phyloP scores from a whole-genome alignment of 176 grass and related monocot species.

The Leersia perrieri region DNA sequence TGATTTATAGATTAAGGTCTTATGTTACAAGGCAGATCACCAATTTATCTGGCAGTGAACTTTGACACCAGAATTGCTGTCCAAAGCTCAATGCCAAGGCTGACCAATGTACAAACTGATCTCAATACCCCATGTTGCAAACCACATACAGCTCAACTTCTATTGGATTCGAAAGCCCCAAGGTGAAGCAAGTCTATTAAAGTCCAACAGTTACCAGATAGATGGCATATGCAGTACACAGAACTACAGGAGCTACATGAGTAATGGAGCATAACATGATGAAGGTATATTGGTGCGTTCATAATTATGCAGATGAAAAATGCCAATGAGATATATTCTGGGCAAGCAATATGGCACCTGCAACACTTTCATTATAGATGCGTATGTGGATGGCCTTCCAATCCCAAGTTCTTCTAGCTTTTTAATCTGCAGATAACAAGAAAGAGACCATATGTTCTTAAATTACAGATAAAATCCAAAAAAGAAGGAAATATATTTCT shows the following conservation, averaged over 20 bases:
- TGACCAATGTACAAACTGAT: background rate
- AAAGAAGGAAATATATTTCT: slow-evolving; percentile 10
- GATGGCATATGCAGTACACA: background rate
- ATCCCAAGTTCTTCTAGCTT: slow-evolving; percentile 98
- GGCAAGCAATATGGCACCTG: slow-evolving; percentile 48
- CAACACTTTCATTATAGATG: slow-evolving; percentile 90
- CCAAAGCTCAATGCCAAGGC: background rate
- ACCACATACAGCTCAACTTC: background rate
- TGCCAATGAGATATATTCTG: slow-evolving; percentile 9
- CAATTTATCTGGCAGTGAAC: no score
- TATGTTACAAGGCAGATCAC: background rate
- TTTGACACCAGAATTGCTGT: background rate
- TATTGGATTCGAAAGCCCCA: slow-evolving; percentile 4
- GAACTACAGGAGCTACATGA: background rate
- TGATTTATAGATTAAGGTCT: background rate
- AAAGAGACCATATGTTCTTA: background rate
- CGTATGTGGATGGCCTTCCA: slow-evolving; percentile 95
- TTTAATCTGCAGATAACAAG: slow-evolving; percentile 70
- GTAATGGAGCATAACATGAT: background rate
- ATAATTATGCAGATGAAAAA: background rate
- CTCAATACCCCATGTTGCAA: background rate
- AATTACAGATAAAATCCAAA: slow-evolving; percentile 3
- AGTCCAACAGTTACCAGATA: background rate
- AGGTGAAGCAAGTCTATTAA: background rate
- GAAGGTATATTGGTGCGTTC: background rate